Percentiles rank a stretch among this genome's conserved stretches.
Conservation (phyloP, 2,329 filamentous ascomycete genomes). For the Magnaporthales sp. region DNA sequence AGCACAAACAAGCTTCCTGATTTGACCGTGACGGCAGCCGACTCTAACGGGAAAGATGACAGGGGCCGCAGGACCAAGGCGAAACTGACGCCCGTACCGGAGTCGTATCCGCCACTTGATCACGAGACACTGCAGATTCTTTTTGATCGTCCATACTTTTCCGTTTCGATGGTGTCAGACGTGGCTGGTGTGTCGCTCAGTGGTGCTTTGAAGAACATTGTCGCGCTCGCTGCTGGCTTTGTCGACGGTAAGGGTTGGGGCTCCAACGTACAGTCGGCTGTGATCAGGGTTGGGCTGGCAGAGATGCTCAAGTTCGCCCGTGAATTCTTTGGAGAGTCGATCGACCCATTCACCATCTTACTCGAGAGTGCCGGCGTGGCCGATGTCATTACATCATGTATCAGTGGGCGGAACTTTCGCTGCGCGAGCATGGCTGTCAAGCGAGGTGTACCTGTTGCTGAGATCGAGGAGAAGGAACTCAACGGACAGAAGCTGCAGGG, state of each 20-base stretch:
- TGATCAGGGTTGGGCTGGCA: conserved; percentile 91
- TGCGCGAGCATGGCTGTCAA: conserved; percentile 85
- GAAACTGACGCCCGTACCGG: conserved; percentile 65
- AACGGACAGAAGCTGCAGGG: conserved; percentile 98
- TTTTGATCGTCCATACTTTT: conserved; percentile 96
- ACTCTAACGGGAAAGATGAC: conserved; percentile 54
- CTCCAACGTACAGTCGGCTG: conserved; percentile 96
- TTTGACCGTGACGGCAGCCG: conserved; percentile 34
- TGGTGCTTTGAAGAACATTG: conserved; percentile 93
- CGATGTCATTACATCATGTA: conserved; percentile 90
- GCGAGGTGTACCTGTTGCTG: conserved; percentile 68
- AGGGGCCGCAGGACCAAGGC: conserved; percentile 59
- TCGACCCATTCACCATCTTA: conserved; percentile 82
- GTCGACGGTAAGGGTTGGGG: conserved; percentile 95
- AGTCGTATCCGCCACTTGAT: conserved; percentile 78
- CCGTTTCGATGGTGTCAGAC: conserved; percentile 86
- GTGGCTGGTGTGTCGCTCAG: conserved; percentile 95
- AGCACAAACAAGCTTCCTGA: conserved; percentile 42
- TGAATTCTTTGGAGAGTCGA: conserved; percentile 80
- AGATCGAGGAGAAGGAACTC: conserved; percentile 81
- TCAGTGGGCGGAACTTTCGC: conserved; percentile 84
- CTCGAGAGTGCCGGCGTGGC: conserved; percentile 93
- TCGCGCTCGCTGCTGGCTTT: conserved; percentile 89
- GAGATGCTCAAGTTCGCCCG: conserved; percentile 97
- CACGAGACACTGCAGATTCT: conserved; percentile 75